A percentile compares a stretch with the other conserved stretches of the same genome.
Evolutionary conservation across 768 basidiomycete species (phyloP).

Genomic region (Hebeloma cylindrosporum): DNA sequence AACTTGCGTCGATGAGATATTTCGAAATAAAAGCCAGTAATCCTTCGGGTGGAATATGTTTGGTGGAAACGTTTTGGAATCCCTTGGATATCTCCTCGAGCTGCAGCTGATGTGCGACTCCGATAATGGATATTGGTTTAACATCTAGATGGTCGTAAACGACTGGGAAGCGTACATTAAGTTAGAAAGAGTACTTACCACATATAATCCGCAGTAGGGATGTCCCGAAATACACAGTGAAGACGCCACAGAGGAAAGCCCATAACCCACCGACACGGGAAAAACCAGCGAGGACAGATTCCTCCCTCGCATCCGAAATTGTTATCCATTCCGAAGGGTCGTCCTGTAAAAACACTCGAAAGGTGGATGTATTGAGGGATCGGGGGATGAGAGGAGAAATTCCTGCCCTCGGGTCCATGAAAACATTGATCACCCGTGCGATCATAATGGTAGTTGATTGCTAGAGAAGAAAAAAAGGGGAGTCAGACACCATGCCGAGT

Average conservation of each 20-base stretch:
- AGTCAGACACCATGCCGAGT: no score
- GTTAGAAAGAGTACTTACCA: slow-evolving; percentile 12
- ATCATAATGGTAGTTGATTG: slow-evolving; percentile 13
- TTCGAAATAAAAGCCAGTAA: slow-evolving; percentile 2
- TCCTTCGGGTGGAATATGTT: background rate
- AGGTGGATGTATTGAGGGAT: slow-evolving; percentile 11
- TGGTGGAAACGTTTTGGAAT: background rate
- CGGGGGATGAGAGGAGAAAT: slow-evolving; percentile 10
- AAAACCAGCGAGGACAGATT: slow-evolving; percentile 14
- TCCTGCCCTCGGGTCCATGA: slow-evolving; percentile 13
- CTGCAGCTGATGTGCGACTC: slow-evolving; percentile 7
- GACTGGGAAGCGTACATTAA: background rate
- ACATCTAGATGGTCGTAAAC: background rate
- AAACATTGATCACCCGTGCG: slow-evolving; percentile 7
- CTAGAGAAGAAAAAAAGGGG: slow-evolving; percentile 1
- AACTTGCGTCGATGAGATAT: slow-evolving; percentile 6
- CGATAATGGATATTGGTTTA: slow-evolving; percentile 13
- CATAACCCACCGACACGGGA: slow-evolving; percentile 20
- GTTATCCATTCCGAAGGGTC: slow-evolving; percentile 14
- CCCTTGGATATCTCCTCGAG: background rate
- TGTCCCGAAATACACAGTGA: slow-evolving; percentile 17
- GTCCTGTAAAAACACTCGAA: slow-evolving; percentile 14
- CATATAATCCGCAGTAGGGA: slow-evolving; percentile 12
- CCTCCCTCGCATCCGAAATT: slow-evolving; percentile 18
- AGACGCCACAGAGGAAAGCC: slow-evolving; percentile 16